Evolutionary conservation across 2,329 filamentous ascomycete genomes (phyloP).

Genomic region (Elsinoe australis): DNA sequence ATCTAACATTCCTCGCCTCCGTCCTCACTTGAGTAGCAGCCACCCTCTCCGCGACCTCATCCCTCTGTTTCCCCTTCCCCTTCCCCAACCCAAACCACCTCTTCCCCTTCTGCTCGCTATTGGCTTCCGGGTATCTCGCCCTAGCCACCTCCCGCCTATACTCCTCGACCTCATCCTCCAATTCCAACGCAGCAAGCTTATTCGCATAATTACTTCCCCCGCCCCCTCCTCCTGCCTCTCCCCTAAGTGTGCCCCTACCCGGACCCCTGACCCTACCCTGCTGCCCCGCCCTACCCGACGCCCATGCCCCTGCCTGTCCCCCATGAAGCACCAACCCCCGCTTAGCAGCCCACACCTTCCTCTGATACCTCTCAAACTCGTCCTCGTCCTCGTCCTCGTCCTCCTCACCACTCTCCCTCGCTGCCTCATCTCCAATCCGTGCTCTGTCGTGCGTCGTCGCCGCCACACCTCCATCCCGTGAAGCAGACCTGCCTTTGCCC

Average conservation of each 20-base stretch:
- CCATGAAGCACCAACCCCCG: slow-evolving; percentile 3
- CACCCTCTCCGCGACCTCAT: background rate
- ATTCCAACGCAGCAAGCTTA: background rate
- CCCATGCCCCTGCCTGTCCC: background rate
- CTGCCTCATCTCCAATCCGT: background rate
- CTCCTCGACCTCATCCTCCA: slow-evolving; percentile 13
- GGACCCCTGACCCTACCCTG: background rate
- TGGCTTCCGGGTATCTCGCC: too few relatives aligned
- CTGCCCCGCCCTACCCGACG: background rate
- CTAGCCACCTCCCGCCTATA: slow-evolving; percentile 3
- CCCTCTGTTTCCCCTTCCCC: slow-evolving; percentile 4
- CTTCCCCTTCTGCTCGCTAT: background rate
- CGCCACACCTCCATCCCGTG: background rate
- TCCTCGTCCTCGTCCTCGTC: slow-evolving; percentile 4
- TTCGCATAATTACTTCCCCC: slow-evolving; percentile 9
- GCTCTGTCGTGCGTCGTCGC: background rate
- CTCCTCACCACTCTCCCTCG: background rate
- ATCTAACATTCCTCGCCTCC: slow-evolving; percentile 7
- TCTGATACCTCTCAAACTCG: slow-evolving; percentile 11
- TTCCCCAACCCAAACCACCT: slow-evolving; percentile 4
- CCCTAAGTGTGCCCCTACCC: background rate
- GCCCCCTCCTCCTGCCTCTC: background rate
- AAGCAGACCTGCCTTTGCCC: background rate
- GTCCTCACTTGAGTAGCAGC: background rate
- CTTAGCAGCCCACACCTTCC: slow-evolving; percentile 11